A percentile compares a stretch with the other conserved stretches of the same genome.
Evolutionary conservation across 2,329 filamentous ascomycete genomes (phyloP).

Genomic region (Sporothrix luriei): DNA sequence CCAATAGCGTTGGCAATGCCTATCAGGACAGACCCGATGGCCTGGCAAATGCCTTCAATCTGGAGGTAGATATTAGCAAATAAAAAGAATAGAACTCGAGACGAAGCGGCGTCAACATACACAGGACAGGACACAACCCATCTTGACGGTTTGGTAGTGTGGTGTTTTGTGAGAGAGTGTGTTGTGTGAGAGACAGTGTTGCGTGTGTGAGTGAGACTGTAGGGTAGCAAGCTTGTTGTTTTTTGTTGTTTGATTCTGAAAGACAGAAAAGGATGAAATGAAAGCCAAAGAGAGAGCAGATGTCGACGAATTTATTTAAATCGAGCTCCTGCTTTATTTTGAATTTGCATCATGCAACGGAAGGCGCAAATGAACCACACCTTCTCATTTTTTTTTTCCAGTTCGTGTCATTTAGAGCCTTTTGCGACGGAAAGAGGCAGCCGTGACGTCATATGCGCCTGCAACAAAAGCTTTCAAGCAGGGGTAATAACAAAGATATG

Average conservation of each 20-base stretch:
- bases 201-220: not conserved
- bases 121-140: conserved; percentile 83
- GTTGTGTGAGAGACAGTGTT: not conserved
- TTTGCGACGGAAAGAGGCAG: not conserved
- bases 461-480: not conserved
- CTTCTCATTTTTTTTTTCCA: not conserved
- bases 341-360: not conserved
- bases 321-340: not conserved
- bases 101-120: conserved; percentile 57
- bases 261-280: not conserved
- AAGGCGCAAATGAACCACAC: conserved; percentile 6
- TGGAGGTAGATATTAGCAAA: conserved; percentile 9
- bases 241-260: not conserved
- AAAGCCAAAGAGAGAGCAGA: not conserved
- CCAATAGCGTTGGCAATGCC: conserved; percentile 69
- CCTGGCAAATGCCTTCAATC: conserved; percentile 60
- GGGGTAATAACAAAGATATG: conserved; percentile 9
- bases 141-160: conserved; percentile 49
- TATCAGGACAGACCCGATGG: conserved; percentile 69
- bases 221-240: conserved; percentile 10
- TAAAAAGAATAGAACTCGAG: not conserved
- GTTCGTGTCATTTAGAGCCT: not conserved
- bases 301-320: conserved; percentile 10
- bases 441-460: conserved; percentile 20
- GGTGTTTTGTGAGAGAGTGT: not conserved